Evolutionary conservation across 257 asterid genomes (phyloP).

Genomic region (Cordia subcordata): DNA sequence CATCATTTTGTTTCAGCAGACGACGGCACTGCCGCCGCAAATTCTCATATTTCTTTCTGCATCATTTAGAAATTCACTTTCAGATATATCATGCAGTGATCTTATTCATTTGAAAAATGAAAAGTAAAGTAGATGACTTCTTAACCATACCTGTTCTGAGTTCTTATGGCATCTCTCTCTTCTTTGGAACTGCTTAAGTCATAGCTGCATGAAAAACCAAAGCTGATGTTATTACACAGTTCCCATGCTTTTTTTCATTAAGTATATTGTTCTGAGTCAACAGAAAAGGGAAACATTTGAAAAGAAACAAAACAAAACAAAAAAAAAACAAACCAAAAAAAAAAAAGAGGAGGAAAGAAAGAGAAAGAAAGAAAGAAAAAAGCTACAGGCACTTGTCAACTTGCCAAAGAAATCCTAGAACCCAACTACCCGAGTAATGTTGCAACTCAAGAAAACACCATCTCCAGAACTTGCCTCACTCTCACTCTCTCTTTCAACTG

Average conservation of each 20-base stretch:
- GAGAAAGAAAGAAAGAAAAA: too few relatives aligned
- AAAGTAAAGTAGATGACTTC: constrained; percentile 1
- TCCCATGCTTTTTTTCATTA: not conserved
- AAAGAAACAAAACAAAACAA: not conserved
- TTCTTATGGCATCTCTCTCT: constrained; percentile 63
- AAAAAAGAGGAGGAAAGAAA: not conserved
- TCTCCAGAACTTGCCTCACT: not conserved
- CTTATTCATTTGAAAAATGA: not conserved
- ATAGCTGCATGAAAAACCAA: constrained; percentile 51
- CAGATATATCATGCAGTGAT: not conserved
- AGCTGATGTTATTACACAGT: not conserved
- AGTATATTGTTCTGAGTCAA: not conserved
- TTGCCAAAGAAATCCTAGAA: too few relatives aligned
- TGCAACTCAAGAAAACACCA: not conserved
- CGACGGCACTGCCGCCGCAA: constrained; percentile 57
- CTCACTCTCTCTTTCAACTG: not conserved
- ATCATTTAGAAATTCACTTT: constrained; percentile 12
- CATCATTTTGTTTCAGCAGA: constrained; percentile 42
- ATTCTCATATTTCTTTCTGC: constrained; percentile 83
- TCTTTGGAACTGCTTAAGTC: constrained; percentile 67
- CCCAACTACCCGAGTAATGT: too few relatives aligned
- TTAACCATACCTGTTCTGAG: constrained; percentile 52
- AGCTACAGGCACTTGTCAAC: not conserved
- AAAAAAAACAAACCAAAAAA: not conserved
- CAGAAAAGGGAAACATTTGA: too few relatives aligned